Conservation (phyloP, 495 filamentous ascomycete genomes). For the Lindgomyces ingoldianus region DNA sequence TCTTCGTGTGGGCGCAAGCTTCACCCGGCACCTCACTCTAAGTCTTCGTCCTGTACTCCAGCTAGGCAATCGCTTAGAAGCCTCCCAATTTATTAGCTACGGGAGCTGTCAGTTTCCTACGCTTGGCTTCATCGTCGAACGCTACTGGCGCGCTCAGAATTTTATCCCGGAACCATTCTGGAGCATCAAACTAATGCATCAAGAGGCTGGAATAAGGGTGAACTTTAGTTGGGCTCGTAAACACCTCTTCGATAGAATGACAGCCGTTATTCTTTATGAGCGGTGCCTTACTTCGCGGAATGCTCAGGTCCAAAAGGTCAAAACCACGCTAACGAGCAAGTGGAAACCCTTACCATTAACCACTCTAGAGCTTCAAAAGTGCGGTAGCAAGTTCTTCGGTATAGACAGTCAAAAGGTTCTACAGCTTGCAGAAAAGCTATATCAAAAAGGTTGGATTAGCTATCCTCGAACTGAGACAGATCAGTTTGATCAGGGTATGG, state of each 20-base stretch:
- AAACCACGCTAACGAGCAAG: conserved; percentile 86
- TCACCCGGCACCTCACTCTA: conserved; percentile 80
- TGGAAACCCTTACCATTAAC: conserved; percentile 91
- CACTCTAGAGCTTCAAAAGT: conserved; percentile 93
- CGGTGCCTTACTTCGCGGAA: conserved; percentile 73
- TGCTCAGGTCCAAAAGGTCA: conserved; percentile 77
- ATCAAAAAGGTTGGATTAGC: conserved; percentile 91
- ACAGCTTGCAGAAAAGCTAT: conserved; percentile 81
- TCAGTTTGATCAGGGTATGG: conserved; percentile 89
- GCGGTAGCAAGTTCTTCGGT: conserved; percentile 77
- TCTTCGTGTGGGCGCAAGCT: conserved; percentile 82
- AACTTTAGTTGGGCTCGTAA: conserved; percentile 80
- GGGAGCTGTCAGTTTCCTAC: conserved; percentile 97
- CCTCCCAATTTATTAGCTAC: conserved; percentile 69
- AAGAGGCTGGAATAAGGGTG: conserved; percentile 73
- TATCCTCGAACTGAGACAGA: conserved; percentile 97
- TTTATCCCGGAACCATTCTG: conserved; percentile 93
- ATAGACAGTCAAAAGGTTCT: conserved; percentile 86
- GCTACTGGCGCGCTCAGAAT: conserved; percentile 86
- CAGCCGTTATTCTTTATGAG: conserved; percentile 79
- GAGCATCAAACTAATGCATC: conserved; percentile 80
- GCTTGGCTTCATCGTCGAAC: conserved; percentile 91
- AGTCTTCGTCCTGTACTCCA: conserved; percentile 66
- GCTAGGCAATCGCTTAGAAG: conserved; percentile 49
- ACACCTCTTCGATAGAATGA: conserved; percentile 82